Evolutionary conservation across 768 basidiomycete genomes (phyloP).

Genomic region (Tricholoma bakamatsutake): DNA sequence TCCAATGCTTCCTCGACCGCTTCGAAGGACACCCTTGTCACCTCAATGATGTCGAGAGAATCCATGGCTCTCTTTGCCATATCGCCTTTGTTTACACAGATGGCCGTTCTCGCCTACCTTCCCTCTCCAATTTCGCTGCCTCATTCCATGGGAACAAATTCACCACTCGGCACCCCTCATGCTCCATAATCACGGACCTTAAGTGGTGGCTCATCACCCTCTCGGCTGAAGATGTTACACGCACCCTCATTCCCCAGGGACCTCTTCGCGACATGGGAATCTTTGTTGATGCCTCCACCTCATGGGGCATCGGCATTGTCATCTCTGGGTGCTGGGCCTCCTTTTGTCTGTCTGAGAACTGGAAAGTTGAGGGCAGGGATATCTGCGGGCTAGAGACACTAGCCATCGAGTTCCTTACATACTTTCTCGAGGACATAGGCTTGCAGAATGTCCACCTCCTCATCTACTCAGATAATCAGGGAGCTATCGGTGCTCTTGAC

Average conservation of each 20-base stretch:
- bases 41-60: slow-evolving; percentile 16
- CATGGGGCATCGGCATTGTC: too few relatives aligned
- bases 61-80: slow-evolving; percentile 28
- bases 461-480: slow-evolving; percentile 23
- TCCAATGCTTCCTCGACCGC: slow-evolving; percentile 9
- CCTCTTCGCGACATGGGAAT: too few relatives aligned
- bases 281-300: too few relatives aligned
- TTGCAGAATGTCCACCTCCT: slow-evolving; percentile 9
- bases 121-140: slow-evolving; percentile 19
- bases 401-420: too few relatives aligned
- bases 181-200: neutral
- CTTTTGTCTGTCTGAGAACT: too few relatives aligned
- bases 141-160: slow-evolving; percentile 14
- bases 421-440: too few relatives aligned
- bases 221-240: too few relatives aligned
- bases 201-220: too few relatives aligned
- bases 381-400: too few relatives aligned
- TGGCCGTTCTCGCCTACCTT: slow-evolving; percentile 16
- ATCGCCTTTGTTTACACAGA: slow-evolving; percentile 22
- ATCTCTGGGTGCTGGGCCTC: too few relatives aligned
- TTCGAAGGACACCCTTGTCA: slow-evolving; percentile 8
- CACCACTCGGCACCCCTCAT: slow-evolving; percentile 9
- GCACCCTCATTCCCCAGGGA: too few relatives aligned
- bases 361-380: too few relatives aligned
- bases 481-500: slow-evolving; percentile 21